Conservation (phyloP, 768 basidiomycete species). For the Mycena epipterygia region DNA sequence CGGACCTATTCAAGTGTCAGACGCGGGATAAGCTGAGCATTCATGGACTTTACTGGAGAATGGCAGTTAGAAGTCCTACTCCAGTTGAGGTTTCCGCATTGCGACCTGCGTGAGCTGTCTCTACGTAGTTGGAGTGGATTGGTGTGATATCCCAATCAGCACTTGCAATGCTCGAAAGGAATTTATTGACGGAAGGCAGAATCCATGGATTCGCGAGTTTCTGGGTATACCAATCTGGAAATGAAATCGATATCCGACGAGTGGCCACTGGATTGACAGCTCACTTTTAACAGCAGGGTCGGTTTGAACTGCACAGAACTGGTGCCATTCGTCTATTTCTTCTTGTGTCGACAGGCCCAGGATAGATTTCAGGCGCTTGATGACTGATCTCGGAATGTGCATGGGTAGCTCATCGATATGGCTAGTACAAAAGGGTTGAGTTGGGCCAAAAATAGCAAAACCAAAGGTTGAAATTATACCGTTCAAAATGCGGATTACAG, state of each 20-base stretch:
- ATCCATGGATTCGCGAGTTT: conserved; percentile 36
- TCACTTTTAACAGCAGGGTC: background rate
- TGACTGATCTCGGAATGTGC: conserved; percentile 14
- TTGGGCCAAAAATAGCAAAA: background rate
- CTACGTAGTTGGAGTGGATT: conserved; percentile 36
- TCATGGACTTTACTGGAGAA: background rate
- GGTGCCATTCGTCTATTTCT: conserved; percentile 39
- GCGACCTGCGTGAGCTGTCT: conserved; percentile 31
- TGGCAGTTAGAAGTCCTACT: conserved; percentile 27
- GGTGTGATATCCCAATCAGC: conserved; percentile 34
- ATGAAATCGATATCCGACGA: background rate
- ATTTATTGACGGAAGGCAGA: conserved; percentile 35
- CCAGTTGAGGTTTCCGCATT: conserved; percentile 33
- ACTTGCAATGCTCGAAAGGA: conserved; percentile 31
- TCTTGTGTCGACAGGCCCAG: conserved; percentile 17
- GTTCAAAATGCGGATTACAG: conserved; percentile 10
- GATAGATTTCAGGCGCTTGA: conserved; percentile 36
- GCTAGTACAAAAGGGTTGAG: conserved; percentile 11
- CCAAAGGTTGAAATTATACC: background rate
- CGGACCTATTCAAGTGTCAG: background rate
- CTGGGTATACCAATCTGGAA: conserved; percentile 37
- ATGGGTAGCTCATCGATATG: conserved; percentile 37
- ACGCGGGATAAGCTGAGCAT: background rate
- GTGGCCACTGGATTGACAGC: background rate
- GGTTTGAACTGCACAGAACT: conserved; percentile 20